These are phyloP conservation scores for Aspergillus sojae DNA, from an alignment of 2,329 filamentous ascomycete species.

Conservation along the genomic window DNA sequence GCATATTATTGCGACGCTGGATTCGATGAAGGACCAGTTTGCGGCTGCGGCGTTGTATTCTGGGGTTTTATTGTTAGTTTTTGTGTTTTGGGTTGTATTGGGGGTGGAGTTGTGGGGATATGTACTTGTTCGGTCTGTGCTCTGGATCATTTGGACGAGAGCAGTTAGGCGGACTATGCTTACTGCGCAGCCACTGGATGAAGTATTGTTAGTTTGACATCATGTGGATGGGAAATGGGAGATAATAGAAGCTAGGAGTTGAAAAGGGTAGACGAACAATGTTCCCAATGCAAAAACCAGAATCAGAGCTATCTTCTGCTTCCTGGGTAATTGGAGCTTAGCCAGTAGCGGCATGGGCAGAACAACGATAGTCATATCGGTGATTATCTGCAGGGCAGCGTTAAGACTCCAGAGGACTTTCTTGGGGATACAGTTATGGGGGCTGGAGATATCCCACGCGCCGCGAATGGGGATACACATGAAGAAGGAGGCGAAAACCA, in stretches of 20 bases:
- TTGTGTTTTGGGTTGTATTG: too few relatives aligned
- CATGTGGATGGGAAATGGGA: too few relatives aligned
- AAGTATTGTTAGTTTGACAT: neutral
- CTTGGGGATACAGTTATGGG: slow-evolving; percentile 24
- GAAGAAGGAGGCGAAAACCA: slow-evolving; percentile 29
- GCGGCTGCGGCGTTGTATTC: slow-evolving; percentile 28
- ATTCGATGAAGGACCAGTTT: slow-evolving; percentile 35
- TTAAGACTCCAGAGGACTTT: slow-evolving; percentile 31
- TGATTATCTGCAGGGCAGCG: slow-evolving; percentile 31
- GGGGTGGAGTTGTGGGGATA: neutral
- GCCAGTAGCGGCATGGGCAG: slow-evolving; percentile 30
- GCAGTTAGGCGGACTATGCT: slow-evolving; percentile 29
- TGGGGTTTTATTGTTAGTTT: slow-evolving; percentile 9
- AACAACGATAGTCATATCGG: slow-evolving; percentile 29
- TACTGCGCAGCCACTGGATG: slow-evolving; percentile 30
- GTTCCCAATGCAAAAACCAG: slow-evolving; percentile 32
- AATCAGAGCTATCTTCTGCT: slow-evolving; percentile 29
- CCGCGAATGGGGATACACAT: slow-evolving; percentile 28
- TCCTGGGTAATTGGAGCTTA: slow-evolving; percentile 24
- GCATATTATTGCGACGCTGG: slow-evolving; percentile 36
- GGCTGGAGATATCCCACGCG: slow-evolving; percentile 25
- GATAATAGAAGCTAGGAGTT: neutral
- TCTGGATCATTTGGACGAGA: slow-evolving; percentile 17
- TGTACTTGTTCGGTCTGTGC: slow-evolving; percentile 26
- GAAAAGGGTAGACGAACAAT: slow-evolving; percentile 22